phyloP scores from a whole-genome alignment of 2,329 filamentous ascomycete genomes.

The Aspergillus fijiensis region DNA sequence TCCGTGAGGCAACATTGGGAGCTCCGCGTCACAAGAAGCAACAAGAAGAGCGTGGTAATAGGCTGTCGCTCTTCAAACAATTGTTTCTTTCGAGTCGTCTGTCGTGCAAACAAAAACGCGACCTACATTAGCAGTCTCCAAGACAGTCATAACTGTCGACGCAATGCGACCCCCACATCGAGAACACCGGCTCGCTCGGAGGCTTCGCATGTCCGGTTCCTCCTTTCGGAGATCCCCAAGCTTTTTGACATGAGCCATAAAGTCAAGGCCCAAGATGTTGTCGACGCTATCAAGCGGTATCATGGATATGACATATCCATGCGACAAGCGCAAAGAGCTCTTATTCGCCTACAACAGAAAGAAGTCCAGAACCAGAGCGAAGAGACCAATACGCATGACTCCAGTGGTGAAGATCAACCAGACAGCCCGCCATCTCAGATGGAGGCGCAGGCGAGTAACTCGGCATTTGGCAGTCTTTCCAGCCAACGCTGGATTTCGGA shows the following conservation, averaged over 20 bases:
- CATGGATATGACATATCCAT: slow-evolving; percentile 43
- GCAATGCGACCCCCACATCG: slow-evolving; percentile 28
- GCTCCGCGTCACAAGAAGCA: slow-evolving; percentile 41
- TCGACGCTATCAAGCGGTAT: slow-evolving; percentile 43
- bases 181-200: slow-evolving; percentile 40
- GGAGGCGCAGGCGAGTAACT: slow-evolving; percentile 27
- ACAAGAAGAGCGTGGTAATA: slow-evolving; percentile 44
- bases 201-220: slow-evolving; percentile 41
- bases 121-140: slow-evolving; percentile 43
- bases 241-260: slow-evolving; percentile 40
- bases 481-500: slow-evolving; percentile 37
- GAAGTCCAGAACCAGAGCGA: slow-evolving; percentile 25
- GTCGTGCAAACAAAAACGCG: slow-evolving; percentile 41
- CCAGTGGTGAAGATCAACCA: slow-evolving; percentile 27
- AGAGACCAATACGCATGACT: slow-evolving; percentile 21
- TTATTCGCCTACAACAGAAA: slow-evolving; percentile 37
- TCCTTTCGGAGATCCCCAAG: slow-evolving; percentile 41
- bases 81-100: slow-evolving; percentile 43
- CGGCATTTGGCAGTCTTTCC: slow-evolving; percentile 28
- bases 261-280: slow-evolving; percentile 39
- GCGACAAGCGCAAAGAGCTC: slow-evolving; percentile 40
- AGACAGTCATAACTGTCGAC: slow-evolving; percentile 40
- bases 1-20: slow-evolving; percentile 45
- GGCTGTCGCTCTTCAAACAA: slow-evolving; percentile 40
- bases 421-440: slow-evolving; percentile 26